Evolutionary conservation across 1,284 basidiomycete species (phyloP), one percentile per base, ranked within the genome.

Genomic region (Apiotrichum mycotoxinovorans): DNA sequence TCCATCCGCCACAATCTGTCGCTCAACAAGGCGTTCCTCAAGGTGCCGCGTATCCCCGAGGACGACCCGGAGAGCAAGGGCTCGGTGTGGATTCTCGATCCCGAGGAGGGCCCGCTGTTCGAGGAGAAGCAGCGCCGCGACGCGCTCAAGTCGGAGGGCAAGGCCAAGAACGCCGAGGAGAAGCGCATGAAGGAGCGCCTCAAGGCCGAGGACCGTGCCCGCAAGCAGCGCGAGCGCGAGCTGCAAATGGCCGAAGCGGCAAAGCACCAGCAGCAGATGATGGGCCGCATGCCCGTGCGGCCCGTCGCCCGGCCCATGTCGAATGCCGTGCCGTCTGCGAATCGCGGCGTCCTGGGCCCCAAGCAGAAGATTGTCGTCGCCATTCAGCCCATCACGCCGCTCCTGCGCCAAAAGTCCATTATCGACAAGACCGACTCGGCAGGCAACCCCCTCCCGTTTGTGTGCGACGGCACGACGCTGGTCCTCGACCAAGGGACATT

Each of bases 1-100:
- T 94, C 92, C 38, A 88, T 95, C 50, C 86, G 92, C 42, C 92
- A 95, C 74, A 94, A 92, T 73, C 78, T 96, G 22, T 92, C 90
- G 2, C 88, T 91, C 27, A 88, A 89, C 72, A 85, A 87, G 60
- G 89, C 89, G 0, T 94, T 94, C 78, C 82, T 87, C 71, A 93
- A 93, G 76, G 82, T 89, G 69, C 87, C 91, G 55, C 82, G 88
- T 41, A 88, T 86, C 61, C 70, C 84, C 54, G 91, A 87, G 26
- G 89, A 89, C 54, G 89, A 90, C 70, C 85, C 87, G 55, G 89
- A 90, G 56, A 73, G 68, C 15, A 93, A 93, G 71, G 91, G 90
- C 2, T 90, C 86, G 61, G 88, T 91, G 60, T 94, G 91, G 91
- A 87, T 87, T 26, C 80, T 94, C 27, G 89, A 92, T 66, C 84